Evolutionary conservation across 257 asterid species (phyloP).

Genomic region (Thymus mandschuricus): DNA sequence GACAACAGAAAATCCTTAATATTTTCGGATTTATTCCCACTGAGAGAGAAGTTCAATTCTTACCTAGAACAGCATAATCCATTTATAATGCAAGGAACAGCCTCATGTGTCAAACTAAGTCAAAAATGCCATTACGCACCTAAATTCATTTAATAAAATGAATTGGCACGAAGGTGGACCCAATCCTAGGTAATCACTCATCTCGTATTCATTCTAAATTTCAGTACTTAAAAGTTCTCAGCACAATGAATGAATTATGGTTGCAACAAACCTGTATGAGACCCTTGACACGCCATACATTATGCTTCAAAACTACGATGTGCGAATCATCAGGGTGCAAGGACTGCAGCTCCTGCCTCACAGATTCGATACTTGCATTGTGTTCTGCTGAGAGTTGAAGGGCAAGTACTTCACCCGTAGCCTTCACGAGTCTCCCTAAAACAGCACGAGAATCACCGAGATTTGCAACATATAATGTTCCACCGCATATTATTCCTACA

Average conservation of each 20-base stretch:
- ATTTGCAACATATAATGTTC: slow-evolving; percentile 72
- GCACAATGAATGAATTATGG: not conserved
- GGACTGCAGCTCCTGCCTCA: slow-evolving; percentile 72
- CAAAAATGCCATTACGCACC: slow-evolving; percentile 7
- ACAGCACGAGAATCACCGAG: slow-evolving; percentile 90
- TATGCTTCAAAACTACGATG: slow-evolving; percentile 78
- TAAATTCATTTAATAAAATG: not conserved
- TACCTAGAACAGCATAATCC: slow-evolving; percentile 19
- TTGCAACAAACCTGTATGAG: slow-evolving; percentile 69
- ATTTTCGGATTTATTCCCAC: not conserved
- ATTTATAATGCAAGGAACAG: slow-evolving; percentile 20
- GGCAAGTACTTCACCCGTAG: slow-evolving; percentile 71
- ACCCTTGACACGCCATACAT: slow-evolving; percentile 92
- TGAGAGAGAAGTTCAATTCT: not conserved
- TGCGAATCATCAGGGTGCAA: slow-evolving; percentile 84
- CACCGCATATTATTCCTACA: slow-evolving; percentile 74
- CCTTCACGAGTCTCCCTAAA: slow-evolving; percentile 71
- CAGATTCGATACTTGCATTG: slow-evolving; percentile 72
- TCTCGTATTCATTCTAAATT: not conserved
- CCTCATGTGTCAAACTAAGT: slow-evolving; percentile 1
- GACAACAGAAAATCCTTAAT: slow-evolving; percentile 4
- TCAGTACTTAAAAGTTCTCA: not conserved
- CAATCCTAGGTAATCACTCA: slow-evolving; percentile 7
- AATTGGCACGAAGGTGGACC: not conserved
- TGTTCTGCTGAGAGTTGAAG: slow-evolving; percentile 79